Percentiles rank a stretch among this genome's conserved stretches.
phyloP scores from a whole-genome alignment of 78 protist genomes.

The Dictyostelium firmibasis region DNA sequence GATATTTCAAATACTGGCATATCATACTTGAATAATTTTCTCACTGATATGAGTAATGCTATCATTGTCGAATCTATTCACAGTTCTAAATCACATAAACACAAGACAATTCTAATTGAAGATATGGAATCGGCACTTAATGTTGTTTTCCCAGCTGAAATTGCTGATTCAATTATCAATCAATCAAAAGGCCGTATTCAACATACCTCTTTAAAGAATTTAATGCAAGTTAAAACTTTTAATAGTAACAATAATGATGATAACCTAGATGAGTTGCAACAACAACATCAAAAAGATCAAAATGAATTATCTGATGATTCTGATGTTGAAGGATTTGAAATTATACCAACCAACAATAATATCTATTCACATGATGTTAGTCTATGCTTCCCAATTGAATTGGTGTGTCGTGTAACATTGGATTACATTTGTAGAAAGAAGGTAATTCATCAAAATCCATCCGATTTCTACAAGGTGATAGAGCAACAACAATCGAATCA shows the following conservation, averaged over 20 bases:
- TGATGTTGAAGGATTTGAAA: slow-evolving; percentile 65
- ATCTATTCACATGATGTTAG: neutral
- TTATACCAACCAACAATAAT: slow-evolving; percentile 32
- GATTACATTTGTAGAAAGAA: slow-evolving; percentile 44
- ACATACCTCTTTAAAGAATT: slow-evolving; percentile 39
- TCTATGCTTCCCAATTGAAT: slow-evolving; percentile 45
- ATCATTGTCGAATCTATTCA: slow-evolving; percentile 57
- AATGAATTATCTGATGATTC: slow-evolving; percentile 8
- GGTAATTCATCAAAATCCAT: neutral
- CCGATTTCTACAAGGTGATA: slow-evolving; percentile 13
- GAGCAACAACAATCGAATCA: slow-evolving; percentile 3
- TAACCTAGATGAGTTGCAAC: neutral
- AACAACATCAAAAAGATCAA: neutral
- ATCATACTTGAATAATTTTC: slow-evolving; percentile 44
- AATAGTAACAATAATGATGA: neutral
- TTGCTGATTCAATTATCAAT: slow-evolving; percentile 54
- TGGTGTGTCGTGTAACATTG: slow-evolving; percentile 30
- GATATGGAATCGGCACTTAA: slow-evolving; percentile 14
- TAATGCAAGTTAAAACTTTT: slow-evolving; percentile 28
- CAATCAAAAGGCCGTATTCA: slow-evolving; percentile 71
- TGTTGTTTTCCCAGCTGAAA: slow-evolving; percentile 24
- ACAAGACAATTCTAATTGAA: slow-evolving; percentile 7
- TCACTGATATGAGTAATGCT: slow-evolving; percentile 23
- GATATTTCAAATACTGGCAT: slow-evolving; percentile 50
- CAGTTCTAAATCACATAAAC: slow-evolving; percentile 18